A percentile compares a stretch with the other conserved stretches of the same genome.
Evolutionary conservation across 176 grass and related monocot genomes (phyloP).

Genomic region (Musa beccarii): DNA sequence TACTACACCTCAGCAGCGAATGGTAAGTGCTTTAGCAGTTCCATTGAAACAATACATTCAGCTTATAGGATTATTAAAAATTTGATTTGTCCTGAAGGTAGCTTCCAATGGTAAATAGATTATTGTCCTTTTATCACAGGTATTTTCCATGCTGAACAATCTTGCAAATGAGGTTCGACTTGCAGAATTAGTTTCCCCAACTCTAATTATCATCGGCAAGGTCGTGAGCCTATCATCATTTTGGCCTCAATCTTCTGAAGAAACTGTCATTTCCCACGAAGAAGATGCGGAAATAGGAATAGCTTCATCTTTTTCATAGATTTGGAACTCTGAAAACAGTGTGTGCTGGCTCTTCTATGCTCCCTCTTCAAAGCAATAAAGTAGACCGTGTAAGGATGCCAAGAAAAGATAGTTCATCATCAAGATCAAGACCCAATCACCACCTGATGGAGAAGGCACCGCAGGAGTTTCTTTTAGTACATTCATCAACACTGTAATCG

Average conservation of each 20-base stretch:
- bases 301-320: slow-evolving; percentile 1
- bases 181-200: slow-evolving; percentile 54
- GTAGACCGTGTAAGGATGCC: too few species aligned
- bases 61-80: neutral
- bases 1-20: slow-evolving; percentile 78
- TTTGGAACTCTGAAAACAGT: neutral
- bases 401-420: too few species aligned
- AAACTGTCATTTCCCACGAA: slow-evolving; percentile 4
- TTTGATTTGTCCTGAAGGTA: neutral
- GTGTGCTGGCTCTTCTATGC: too few species aligned
- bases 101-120: slow-evolving; percentile 5
- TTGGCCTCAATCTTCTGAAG: slow-evolving; percentile 42
- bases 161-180: slow-evolving; percentile 60
- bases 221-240: slow-evolving; percentile 73
- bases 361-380: too few species aligned
- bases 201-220: slow-evolving; percentile 80
- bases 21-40: slow-evolving; percentile 25
- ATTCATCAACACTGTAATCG: too few species aligned
- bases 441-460: too few species aligned
- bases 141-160: slow-evolving; percentile 61
- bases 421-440: too few species aligned
- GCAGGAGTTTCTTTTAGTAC: too few species aligned
- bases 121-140: slow-evolving; percentile 31
- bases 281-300: slow-evolving; percentile 3
- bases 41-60: neutral